Conservation (phyloP, 192 early-diverging fungal species). For the Rhizoclosmatium sp. region DNA sequence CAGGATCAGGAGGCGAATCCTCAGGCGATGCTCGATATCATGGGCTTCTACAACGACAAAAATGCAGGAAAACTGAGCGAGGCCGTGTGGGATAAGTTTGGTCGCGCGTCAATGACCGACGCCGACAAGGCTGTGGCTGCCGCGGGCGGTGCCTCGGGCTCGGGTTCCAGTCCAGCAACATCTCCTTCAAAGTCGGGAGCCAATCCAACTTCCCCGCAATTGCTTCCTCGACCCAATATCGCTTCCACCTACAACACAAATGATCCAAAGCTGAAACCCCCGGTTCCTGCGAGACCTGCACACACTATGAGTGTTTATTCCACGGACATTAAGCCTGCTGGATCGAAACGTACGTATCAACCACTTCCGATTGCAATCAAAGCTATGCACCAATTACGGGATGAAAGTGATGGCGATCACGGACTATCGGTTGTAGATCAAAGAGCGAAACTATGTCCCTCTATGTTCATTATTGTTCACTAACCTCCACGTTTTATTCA, state of each 20-base stretch:
- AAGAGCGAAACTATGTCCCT: not conserved
- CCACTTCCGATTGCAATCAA: not conserved
- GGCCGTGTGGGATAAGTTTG: slow-evolving; percentile 38
- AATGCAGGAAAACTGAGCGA: slow-evolving; percentile 35
- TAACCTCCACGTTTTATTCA: slow-evolving; percentile 6
- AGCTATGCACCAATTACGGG: too few relatives aligned
- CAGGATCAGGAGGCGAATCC: slow-evolving; percentile 93
- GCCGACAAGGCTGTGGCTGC: not conserved
- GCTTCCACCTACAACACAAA: slow-evolving; percentile 10
- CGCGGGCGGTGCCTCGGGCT: not conserved
- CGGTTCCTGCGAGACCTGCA: slow-evolving; percentile 59
- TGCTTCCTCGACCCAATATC: slow-evolving; percentile 24
- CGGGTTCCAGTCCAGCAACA: not conserved
- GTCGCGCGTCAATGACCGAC: not conserved
- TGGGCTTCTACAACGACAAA: slow-evolving; percentile 56
- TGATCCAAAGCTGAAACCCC: slow-evolving; percentile 50
- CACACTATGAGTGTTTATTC: slow-evolving; percentile 66
- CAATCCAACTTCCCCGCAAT: slow-evolving; percentile 16
- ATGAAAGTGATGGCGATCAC: too few relatives aligned
- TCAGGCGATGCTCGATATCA: slow-evolving; percentile 69
- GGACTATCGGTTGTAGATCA: not conserved
- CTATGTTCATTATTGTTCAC: not conserved
- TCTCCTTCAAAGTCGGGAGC: not conserved
- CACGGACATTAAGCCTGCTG: slow-evolving; percentile 57
- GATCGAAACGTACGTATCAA: not conserved